Conservation (phyloP, 805 yeast genomes). For the Ogataea allantospora region DNA sequence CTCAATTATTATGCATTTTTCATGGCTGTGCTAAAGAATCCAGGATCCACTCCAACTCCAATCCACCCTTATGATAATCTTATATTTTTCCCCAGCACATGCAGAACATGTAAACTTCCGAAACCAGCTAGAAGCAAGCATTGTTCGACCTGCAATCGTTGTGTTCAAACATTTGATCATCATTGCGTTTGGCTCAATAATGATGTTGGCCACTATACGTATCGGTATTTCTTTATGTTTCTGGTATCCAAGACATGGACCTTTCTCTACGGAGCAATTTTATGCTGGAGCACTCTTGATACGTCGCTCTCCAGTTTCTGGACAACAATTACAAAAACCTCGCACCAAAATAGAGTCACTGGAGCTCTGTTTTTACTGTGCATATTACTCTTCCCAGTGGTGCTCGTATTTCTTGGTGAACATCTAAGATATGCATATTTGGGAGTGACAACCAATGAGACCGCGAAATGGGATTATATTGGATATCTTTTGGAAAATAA, state of each 20-base stretch:
- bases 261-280: slow-evolving; percentile 41
- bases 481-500: slow-evolving; percentile 36
- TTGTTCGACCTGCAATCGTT: slow-evolving; percentile 65
- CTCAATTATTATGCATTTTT: slow-evolving; percentile 37
- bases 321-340: slow-evolving; percentile 28
- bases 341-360: slow-evolving; percentile 36
- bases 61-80: slow-evolving; percentile 34
- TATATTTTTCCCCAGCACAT: slow-evolving; percentile 39
- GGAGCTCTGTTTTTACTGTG: slow-evolving; percentile 44
- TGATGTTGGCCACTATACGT: slow-evolving; percentile 54
- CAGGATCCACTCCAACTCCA: slow-evolving; percentile 37
- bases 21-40: slow-evolving; percentile 40
- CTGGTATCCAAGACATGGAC: slow-evolving; percentile 35
- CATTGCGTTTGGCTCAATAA: slow-evolving; percentile 57
- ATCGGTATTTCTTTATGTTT: slow-evolving; percentile 46
- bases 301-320: slow-evolving; percentile 3
- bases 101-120: slow-evolving; percentile 59
- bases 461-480: slow-evolving; percentile 53
- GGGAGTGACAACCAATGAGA: slow-evolving; percentile 59
- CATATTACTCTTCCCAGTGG: slow-evolving; percentile 36
- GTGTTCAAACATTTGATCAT: slow-evolving; percentile 64
- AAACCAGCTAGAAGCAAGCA: slow-evolving; percentile 77
- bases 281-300: slow-evolving; percentile 33
- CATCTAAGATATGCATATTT: slow-evolving; percentile 48
- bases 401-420: slow-evolving; percentile 38